These are phyloP conservation scores for Suillus paluster DNA, from an alignment of 768 basidiomycete genomes.

Conservation along the genomic window DNA sequence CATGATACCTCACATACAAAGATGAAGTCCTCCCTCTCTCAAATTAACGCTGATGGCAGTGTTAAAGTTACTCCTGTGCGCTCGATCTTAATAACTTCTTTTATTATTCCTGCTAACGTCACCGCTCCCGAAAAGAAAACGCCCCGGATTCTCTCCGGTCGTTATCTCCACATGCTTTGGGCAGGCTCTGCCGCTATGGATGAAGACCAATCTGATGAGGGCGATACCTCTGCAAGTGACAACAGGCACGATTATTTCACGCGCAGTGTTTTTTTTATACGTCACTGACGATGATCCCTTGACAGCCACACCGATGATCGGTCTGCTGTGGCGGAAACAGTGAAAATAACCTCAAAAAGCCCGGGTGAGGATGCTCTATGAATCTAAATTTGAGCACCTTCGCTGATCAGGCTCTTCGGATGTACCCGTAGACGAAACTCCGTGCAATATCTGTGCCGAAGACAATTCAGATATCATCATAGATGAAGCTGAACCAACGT, in stretches of 20 bases:
- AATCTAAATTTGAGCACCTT: neutral
- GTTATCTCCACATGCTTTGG: neutral
- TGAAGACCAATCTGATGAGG: neutral
- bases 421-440: neutral
- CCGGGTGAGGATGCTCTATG: neutral
- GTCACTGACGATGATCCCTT: neutral
- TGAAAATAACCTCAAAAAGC: neutral
- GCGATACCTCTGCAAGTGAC: neutral
- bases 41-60: constrained; percentile 1
- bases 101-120: neutral
- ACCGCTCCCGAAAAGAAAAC: neutral
- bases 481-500: too few relatives aligned
- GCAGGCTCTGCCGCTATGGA: neutral
- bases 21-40: neutral
- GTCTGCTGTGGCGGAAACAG: neutral
- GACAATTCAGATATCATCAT: neutral
- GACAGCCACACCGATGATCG: neutral
- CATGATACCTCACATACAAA: neutral
- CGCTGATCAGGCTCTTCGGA: neutral
- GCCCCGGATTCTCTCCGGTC: neutral
- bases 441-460: too few relatives aligned
- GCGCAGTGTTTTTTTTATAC: neutral
- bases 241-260: neutral
- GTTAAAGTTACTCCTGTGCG: neutral
- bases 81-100: neutral